Percentiles rank a stretch among this genome's conserved stretches.
phyloP scores from a whole-genome alignment of 345 rosid species.

The Bretschneidera sinensis region DNA sequence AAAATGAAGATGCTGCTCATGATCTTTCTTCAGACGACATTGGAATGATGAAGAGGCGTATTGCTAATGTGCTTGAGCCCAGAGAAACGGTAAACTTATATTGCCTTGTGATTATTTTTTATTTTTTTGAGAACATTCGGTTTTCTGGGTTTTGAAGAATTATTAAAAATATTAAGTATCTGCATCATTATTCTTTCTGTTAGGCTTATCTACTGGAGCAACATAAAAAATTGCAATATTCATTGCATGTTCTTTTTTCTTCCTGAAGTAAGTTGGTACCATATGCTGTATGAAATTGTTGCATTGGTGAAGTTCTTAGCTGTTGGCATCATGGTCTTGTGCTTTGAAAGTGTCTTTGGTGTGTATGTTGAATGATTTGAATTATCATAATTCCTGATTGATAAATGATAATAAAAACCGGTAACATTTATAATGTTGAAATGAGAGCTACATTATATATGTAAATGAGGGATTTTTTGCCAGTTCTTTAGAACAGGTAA shows the following conservation, averaged over 20 bases:
- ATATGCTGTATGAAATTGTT: background rate
- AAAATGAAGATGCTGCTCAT: constrained; percentile 26
- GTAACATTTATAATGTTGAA: too few species aligned
- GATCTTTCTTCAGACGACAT: constrained; percentile 76
- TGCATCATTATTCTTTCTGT: background rate
- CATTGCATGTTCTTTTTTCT: background rate
- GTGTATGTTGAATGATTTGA: too few species aligned
- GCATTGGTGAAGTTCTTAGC: too few species aligned
- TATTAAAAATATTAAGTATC: background rate
- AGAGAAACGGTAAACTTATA: constrained; percentile 74
- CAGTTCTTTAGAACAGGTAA: too few species aligned
- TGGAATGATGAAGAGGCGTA: constrained; percentile 74
- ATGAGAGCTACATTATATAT: too few species aligned
- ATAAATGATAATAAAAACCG: too few species aligned
- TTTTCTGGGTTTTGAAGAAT: background rate
- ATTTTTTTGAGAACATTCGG: background rate
- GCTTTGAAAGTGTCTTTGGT: too few species aligned
- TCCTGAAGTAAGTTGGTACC: background rate
- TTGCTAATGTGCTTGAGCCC: constrained; percentile 73
- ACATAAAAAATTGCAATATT: too few species aligned
- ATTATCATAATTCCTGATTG: too few species aligned
- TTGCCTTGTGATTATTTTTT: constrained; percentile 3
- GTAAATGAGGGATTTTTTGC: too few species aligned
- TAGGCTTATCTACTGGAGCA: background rate
- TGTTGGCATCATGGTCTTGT: too few species aligned